Base-by-base conservation (phyloP, 2,329 filamentous ascomycete genomes). In the Lomentospora prolificans region DNA sequence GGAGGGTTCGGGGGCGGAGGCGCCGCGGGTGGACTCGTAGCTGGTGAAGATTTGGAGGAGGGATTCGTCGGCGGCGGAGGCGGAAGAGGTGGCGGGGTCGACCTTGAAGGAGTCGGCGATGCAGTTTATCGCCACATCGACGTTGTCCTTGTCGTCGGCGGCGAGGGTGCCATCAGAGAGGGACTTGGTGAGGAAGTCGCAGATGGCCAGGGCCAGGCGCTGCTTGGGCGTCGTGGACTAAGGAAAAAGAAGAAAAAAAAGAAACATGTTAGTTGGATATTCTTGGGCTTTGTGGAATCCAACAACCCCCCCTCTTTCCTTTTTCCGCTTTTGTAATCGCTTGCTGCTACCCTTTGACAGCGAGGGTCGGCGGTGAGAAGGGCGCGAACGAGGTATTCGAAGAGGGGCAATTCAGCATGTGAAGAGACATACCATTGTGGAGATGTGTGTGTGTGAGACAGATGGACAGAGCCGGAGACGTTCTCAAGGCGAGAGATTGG, bases 61-160 rank as follows among this genome's bases (percentile, higher is more conserved):
- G 69, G 86, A 91, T 61, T 95, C 77, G 62, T 91, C 90, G 62
- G 88, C 82, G 61, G 82, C 75, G 64, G 92, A 76, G 64, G 89
- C 85, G 56, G 80, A 75, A 65, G 83, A 77, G 72, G 95, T 85
- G 60, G 79, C 74, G n/a, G 89, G 82, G 72, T 97, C 90, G 65
- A 99, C 87, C 72, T 95, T 90, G 82, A 97, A 99, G 63, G 87
- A 87, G 70, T 97, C 92, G 63, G 86, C 82, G 71, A 99, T 97
- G 75, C 92, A 96, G 74, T 91, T 91, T 68, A 88, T 81, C 62
- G 94, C 94, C 54, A 99, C 86, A 68, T 99, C 94, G 69, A 99
- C 88, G 60, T 87, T 92, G 67, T 99, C 94, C 63, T 86, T 83
- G 71, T 99, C 92, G 64, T 97, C 94, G 64, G 86, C 75, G 55